Evolutionary conservation across 768 basidiomycete genomes (phyloP).

Genomic region (Rhodotorula taiwanensis): DNA sequence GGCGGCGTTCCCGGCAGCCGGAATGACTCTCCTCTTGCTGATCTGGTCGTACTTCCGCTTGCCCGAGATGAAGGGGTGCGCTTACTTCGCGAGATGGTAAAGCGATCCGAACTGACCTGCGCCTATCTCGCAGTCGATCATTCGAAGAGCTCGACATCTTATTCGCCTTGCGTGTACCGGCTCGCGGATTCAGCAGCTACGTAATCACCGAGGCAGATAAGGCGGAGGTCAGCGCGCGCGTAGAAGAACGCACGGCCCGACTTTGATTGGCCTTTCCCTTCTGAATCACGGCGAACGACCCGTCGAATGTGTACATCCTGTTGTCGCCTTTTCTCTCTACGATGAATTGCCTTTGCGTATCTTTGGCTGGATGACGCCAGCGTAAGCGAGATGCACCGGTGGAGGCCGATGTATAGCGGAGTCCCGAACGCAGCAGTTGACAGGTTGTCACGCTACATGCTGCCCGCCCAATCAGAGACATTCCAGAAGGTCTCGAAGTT

Average conservation of each 20-base stretch:
- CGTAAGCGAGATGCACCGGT: no score
- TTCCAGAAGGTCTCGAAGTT: no score
- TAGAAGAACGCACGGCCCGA: background rate
- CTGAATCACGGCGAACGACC: background rate
- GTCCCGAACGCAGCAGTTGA: no score
- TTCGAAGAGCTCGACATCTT: conserved; percentile 45
- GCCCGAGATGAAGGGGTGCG: conserved; percentile 6
- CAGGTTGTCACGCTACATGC: no score
- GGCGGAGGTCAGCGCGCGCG: background rate
- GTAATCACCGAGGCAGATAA: conserved; percentile 24
- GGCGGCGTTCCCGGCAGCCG: background rate
- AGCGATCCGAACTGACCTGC: background rate
- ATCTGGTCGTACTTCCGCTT: background rate
- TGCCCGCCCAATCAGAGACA: no score
- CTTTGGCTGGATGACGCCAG: no score
- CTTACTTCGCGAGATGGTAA: background rate
- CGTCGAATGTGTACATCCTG: no score
- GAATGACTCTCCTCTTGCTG: background rate
- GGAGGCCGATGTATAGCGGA: no score
- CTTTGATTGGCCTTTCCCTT: background rate
- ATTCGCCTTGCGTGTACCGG: conserved; percentile 41
- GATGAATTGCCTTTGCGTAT: no score
- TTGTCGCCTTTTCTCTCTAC: no score
- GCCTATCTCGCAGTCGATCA: conserved; percentile 28
- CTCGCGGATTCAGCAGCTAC: conserved; percentile 41